Evolutionary conservation across 495 filamentous ascomycete species (phyloP).

Genomic region (Amorphotheca resinae): DNA sequence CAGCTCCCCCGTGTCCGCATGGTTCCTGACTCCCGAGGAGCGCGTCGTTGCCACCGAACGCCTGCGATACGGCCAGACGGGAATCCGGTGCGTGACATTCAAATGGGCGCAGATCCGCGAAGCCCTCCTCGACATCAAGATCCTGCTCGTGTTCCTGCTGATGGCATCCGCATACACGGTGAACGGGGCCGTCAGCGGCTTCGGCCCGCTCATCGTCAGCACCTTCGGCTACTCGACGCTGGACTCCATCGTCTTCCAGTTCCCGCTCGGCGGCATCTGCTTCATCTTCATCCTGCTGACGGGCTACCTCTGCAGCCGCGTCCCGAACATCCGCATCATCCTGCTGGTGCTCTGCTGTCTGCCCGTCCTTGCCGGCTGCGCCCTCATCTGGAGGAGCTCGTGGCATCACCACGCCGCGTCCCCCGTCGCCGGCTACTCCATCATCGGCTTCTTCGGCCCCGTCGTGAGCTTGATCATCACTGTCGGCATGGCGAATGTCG

Average conservation of each 20-base stretch:
- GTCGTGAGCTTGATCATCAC: slow-evolving; percentile 54
- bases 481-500: slow-evolving; percentile 58
- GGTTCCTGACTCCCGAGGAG: slow-evolving; percentile 39
- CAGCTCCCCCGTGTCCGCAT: slow-evolving; percentile 43
- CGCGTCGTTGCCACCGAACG: slow-evolving; percentile 42
- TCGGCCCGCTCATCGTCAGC: slow-evolving; percentile 60
- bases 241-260: slow-evolving; percentile 59
- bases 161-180: slow-evolving; percentile 54
- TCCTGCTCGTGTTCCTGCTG: slow-evolving; percentile 49
- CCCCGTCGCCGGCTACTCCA: slow-evolving; percentile 54
- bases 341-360: slow-evolving; percentile 52
- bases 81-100: slow-evolving; percentile 46
- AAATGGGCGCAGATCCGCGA: slow-evolving; percentile 47
- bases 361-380: slow-evolving; percentile 60
- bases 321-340: slow-evolving; percentile 52
- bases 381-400: slow-evolving; percentile 59
- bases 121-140: slow-evolving; percentile 44
- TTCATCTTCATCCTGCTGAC: slow-evolving; percentile 51
- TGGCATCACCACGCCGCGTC: slow-evolving; percentile 51
- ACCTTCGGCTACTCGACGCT: slow-evolving; percentile 58
- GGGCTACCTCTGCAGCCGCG: slow-evolving; percentile 44
- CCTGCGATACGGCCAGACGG: slow-evolving; percentile 45
- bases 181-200: slow-evolving; percentile 65
- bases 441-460: slow-evolving; percentile 59
- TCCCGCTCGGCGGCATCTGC: slow-evolving; percentile 53